A percentile compares a stretch with the other conserved stretches of the same genome.
Conservation (phyloP, 768 basidiomycete species). For the Hortiboletus campestris region DNA sequence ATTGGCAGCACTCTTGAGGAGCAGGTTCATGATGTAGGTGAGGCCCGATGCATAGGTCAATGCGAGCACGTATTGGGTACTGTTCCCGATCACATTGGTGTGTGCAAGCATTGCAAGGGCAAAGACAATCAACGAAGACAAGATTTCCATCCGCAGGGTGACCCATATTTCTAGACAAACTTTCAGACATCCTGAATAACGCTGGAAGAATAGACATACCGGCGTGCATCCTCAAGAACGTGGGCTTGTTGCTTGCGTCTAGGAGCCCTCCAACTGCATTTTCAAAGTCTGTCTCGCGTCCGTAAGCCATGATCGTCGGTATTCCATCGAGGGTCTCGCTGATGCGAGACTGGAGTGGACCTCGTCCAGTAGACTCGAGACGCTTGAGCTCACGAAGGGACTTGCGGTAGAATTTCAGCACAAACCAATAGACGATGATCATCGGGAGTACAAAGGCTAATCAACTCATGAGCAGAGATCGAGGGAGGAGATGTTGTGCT, state of each 20-base stretch:
- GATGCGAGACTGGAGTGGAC: conserved; percentile 50
- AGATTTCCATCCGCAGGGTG: conserved; percentile 30
- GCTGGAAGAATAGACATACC: conserved; percentile 12
- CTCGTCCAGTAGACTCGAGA: conserved; percentile 43
- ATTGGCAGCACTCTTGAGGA: conserved; percentile 26
- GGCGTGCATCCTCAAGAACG: conserved; percentile 26
- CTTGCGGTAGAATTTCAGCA: conserved; percentile 47
- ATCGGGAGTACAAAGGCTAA: conserved; percentile 25
- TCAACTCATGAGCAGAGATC: conserved; percentile 17
- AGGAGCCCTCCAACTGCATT: conserved; percentile 21
- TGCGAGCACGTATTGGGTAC: conserved; percentile 27
- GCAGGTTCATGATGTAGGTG: conserved; percentile 29
- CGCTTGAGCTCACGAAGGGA: conserved; percentile 48
- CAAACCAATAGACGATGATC: conserved; percentile 38
- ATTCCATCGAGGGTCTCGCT: conserved; percentile 49
- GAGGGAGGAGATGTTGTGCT: conserved; percentile 9
- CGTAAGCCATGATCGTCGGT: conserved; percentile 48
- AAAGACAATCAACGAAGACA: conserved; percentile 28
- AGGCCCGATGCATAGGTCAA: conserved; percentile 27
- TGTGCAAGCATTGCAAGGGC: conserved; percentile 28
- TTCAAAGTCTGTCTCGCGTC: conserved; percentile 29
- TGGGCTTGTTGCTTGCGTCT: conserved; percentile 28
- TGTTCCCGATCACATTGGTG: conserved; percentile 22
- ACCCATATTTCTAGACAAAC: conserved; percentile 29
- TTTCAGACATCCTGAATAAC: neutral